Percentiles rank a stretch among this genome's conserved stretches.
phyloP scores from a whole-genome alignment of 2,329 filamentous ascomycete species.

The Botrytis hyacinthi region DNA sequence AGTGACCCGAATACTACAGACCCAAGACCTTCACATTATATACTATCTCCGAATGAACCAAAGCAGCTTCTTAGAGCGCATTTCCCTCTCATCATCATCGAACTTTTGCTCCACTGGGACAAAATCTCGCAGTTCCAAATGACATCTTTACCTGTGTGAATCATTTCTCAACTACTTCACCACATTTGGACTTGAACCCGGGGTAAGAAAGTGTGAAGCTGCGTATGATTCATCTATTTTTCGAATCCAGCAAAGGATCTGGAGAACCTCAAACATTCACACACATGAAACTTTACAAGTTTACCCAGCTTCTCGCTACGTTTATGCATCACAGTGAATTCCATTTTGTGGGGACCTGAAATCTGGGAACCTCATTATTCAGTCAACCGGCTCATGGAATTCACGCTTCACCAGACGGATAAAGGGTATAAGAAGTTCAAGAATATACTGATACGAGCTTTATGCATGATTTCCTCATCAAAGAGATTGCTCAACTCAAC shows the following conservation, averaged over 20 bases:
- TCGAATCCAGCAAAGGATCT: neutral
- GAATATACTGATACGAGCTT: neutral
- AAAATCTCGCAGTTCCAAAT: neutral
- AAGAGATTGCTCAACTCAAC: neutral
- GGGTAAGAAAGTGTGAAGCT: too few species aligned
- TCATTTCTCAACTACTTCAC: neutral
- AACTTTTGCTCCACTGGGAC: neutral
- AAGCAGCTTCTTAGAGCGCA: neutral
- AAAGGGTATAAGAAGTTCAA: neutral
- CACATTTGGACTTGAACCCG: accelerated
- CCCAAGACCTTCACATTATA: too few species aligned
- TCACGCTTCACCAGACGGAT: neutral
- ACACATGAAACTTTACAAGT: neutral
- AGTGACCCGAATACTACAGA: neutral
- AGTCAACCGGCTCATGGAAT: neutral
- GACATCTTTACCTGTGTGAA: neutral
- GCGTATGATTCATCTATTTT: neutral
- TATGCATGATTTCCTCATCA: neutral
- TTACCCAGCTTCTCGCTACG: neutral
- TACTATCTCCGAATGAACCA: neutral
- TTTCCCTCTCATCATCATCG: neutral
- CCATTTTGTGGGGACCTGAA: neutral
- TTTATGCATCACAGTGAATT: neutral
- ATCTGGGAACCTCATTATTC: neutral
- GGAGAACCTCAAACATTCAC: neutral